A percentile compares a stretch with the other conserved stretches of the same genome.
Evolutionary conservation across 345 rosid genomes (phyloP).

Genomic region (Gossypium bickii): DNA sequence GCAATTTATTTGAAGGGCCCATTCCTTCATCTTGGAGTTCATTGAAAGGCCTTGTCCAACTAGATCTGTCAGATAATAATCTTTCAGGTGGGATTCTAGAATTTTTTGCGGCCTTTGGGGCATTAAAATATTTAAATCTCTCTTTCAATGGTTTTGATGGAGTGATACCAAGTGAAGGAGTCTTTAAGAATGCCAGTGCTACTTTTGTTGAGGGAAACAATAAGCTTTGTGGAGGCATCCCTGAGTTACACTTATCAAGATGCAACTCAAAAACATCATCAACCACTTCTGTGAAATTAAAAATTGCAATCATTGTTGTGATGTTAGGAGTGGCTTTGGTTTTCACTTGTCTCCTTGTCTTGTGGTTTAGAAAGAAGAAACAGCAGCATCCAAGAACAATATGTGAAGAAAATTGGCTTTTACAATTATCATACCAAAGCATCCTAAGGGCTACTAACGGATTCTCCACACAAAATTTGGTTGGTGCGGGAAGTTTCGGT

Average conservation of each 20-base stretch:
- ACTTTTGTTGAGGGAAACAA: slow-evolving; percentile 19
- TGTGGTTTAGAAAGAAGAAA: neutral
- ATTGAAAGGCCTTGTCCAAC: neutral
- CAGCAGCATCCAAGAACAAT: neutral
- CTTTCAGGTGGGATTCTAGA: slow-evolving; percentile 20
- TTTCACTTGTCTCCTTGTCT: neutral
- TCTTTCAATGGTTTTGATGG: slow-evolving; percentile 27
- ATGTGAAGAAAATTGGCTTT: neutral
- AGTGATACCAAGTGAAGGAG: slow-evolving; percentile 22
- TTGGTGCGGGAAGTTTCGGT: neutral
- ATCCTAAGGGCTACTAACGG: neutral
- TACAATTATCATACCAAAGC: neutral
- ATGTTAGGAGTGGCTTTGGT: neutral
- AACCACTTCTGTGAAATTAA: neutral
- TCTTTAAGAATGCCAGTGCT: slow-evolving; percentile 19
- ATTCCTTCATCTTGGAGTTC: slow-evolving; percentile 7
- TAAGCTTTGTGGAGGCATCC: slow-evolving; percentile 22
- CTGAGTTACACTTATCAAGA: slow-evolving; percentile 6
- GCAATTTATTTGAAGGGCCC: slow-evolving; percentile 5
- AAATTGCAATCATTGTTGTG: neutral
- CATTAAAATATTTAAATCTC: slow-evolving; percentile 17
- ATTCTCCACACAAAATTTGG: neutral
- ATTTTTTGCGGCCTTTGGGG: neutral
- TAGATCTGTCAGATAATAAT: neutral
- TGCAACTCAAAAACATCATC: slow-evolving; percentile 12